Evolutionary conservation across 495 filamentous ascomycete genomes (phyloP).

Genomic region (Hypoxylon perforatum): DNA sequence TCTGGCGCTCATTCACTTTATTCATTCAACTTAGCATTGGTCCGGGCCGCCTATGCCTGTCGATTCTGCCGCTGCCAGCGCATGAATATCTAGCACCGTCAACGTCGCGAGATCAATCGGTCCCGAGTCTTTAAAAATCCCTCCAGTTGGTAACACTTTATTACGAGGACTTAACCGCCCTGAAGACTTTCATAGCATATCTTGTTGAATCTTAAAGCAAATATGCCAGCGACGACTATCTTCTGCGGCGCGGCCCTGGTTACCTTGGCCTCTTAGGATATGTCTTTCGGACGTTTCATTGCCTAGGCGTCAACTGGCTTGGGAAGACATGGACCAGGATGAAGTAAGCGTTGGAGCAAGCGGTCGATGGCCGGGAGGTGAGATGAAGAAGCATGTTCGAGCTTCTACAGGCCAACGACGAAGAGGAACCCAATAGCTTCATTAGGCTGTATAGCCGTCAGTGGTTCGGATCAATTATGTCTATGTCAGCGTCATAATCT

Average conservation of each 20-base stretch:
- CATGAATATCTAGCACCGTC: constrained; percentile 33
- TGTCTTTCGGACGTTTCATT: constrained; percentile 40
- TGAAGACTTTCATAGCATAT: constrained; percentile 30
- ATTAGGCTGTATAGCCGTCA: constrained; percentile 28
- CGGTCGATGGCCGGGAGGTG: constrained; percentile 22
- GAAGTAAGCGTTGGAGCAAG: constrained; percentile 43
- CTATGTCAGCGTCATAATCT: constrained; percentile 17
- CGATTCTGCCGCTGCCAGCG: constrained; percentile 30
- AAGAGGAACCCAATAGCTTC: constrained; percentile 37
- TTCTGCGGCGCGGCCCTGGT: constrained; percentile 38
- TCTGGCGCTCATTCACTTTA: constrained; percentile 42
- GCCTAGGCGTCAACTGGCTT: constrained; percentile 32
- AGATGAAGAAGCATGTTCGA: constrained; percentile 29
- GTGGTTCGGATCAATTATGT: constrained; percentile 19
- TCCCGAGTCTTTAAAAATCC: constrained; percentile 21
- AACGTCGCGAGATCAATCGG: constrained; percentile 17
- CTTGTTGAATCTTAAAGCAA: constrained; percentile 43
- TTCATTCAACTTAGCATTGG: constrained; percentile 42
- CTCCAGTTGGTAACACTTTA: constrained; percentile 26
- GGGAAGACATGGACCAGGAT: constrained; percentile 42
- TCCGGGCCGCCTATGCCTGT: constrained; percentile 18
- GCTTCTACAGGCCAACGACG: constrained; percentile 31
- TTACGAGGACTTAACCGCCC: constrained; percentile 29
- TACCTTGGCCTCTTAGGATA: constrained; percentile 49
- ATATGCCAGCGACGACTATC: constrained; percentile 43